phyloP scores from a whole-genome alignment of 805 yeast genomes.

The Saccharomycopsis schoenii region DNA sequence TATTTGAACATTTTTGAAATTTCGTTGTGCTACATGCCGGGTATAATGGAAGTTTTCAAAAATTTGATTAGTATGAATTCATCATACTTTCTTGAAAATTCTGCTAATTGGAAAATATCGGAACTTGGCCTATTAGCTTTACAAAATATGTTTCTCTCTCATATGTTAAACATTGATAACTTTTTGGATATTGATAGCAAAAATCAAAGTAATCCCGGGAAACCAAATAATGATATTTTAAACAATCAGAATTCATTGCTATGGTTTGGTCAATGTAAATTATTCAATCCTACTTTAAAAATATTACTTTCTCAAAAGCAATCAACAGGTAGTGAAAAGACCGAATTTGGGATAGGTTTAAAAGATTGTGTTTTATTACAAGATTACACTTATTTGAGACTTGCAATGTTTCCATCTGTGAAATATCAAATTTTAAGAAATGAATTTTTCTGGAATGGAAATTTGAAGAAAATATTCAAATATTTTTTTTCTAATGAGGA shows the following conservation, averaged over 20 bases:
- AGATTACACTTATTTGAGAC: not conserved
- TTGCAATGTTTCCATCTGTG: not conserved
- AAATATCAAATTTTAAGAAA: not conserved
- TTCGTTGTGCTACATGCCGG: conserved; percentile 23
- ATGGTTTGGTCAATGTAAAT: not conserved
- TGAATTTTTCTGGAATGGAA: not conserved
- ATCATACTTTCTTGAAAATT: not conserved
- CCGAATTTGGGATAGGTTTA: not conserved
- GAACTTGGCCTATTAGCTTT: not conserved
- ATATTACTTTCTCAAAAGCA: not conserved
- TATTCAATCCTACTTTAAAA: not conserved
- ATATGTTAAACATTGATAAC: not conserved
- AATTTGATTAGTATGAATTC: conserved; percentile 26
- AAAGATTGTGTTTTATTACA: not conserved
- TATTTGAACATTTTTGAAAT: conserved; percentile 29
- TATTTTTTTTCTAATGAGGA: not conserved
- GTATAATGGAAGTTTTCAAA: conserved; percentile 21
- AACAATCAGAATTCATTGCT: not conserved
- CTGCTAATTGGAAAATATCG: not conserved
- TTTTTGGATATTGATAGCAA: not conserved
- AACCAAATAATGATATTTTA: not conserved
- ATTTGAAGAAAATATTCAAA: not conserved
- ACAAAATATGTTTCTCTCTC: not conserved
- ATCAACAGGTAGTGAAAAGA: not conserved
- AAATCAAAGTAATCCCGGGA: not conserved